These are phyloP conservation scores for Lentinula raphanica DNA, from an alignment of 768 basidiomycete species.

Conservation along the genomic window DNA sequence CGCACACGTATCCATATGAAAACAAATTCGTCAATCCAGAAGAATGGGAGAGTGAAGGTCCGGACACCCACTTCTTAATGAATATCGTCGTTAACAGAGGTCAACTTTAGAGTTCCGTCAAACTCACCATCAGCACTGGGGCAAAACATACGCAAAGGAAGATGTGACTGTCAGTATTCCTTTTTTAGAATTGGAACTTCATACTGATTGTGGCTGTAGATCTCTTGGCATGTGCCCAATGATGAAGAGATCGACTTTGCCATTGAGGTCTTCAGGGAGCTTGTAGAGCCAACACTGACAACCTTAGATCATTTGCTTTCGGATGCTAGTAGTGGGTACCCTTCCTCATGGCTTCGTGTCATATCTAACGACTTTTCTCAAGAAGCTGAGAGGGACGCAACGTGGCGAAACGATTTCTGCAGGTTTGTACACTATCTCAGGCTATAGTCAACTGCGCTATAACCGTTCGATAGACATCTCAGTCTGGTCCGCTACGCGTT, in stretches of 20 bases:
- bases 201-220: conserved; percentile 27
- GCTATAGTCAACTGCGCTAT: not conserved
- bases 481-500: conserved; percentile 74
- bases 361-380: not conserved
- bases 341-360: conserved; percentile 1
- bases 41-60: conserved; percentile 72
- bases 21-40: conserved; percentile 76
- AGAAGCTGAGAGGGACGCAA: conserved; percentile 47
- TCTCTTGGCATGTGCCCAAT: conserved; percentile 76
- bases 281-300: conserved; percentile 59
- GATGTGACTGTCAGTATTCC: conserved; percentile 55
- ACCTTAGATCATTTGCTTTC: conserved; percentile 51
- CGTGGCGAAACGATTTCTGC: conserved; percentile 87
- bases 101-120: conserved; percentile 51
- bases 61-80: conserved; percentile 1
- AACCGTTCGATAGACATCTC: conserved; percentile 43
- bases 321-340: conserved; percentile 35
- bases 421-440: conserved; percentile 35
- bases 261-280: conserved; percentile 58
- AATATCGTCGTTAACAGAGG: not conserved
- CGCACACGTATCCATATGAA: conserved; percentile 77
- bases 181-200: not conserved
- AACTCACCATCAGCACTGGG: conserved; percentile 75
- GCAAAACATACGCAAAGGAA: conserved; percentile 63
- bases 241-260: conserved; percentile 70